Evolutionary conservation across 169 alveolate species (phyloP), one percentile per base, ranked within the genome.

Genomic region (Plasmodium ovale): DNA sequence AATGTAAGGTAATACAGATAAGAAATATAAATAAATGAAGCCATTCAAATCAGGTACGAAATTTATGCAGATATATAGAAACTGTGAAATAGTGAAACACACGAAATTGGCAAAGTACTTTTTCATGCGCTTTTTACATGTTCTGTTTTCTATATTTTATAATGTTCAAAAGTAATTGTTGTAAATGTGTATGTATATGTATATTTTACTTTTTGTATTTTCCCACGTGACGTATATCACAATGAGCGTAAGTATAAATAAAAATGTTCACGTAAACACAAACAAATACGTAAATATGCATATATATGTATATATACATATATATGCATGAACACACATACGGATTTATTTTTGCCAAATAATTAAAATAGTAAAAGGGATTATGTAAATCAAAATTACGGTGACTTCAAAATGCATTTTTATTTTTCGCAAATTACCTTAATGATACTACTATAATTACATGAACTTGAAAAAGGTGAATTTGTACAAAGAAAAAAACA

Each of bases 21-120:
- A 14, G 3, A 68, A 42, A 68, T n/a, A 68, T n/a, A 42, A 39
- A 68, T 14, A 64, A 42, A 68, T 42, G 31, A 68, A 68, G 25
- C 4, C 6, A 29, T 67, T 39, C 14, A 37, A 25, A 67, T 1
- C 16, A 2, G 58, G 12, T 35, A 31, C 1, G 64, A 4, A 53
- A 16, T 14, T 1, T 1, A 1, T 0, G 31, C 14, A 53, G 27
- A 21, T 53, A 9, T 1, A 14, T 12, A 4, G 19, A 53, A 53
- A n/a, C n/a, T n/a, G n/a, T 53, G 14, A 29, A 14, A 21, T 53
- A 53, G 19, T 5, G 19, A 16, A 53, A 9, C 3, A 53, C 5
- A 9, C 19, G 1, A 53, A 53, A 53, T 16, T 14, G 21, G 27
- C 5, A 53, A 16, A 53, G 5, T 16, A 53, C 23, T 53, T 53